These are phyloP conservation scores for Leccinum pellstonianum DNA, from an alignment of 768 basidiomycete species.

Conservation along the genomic window DNA sequence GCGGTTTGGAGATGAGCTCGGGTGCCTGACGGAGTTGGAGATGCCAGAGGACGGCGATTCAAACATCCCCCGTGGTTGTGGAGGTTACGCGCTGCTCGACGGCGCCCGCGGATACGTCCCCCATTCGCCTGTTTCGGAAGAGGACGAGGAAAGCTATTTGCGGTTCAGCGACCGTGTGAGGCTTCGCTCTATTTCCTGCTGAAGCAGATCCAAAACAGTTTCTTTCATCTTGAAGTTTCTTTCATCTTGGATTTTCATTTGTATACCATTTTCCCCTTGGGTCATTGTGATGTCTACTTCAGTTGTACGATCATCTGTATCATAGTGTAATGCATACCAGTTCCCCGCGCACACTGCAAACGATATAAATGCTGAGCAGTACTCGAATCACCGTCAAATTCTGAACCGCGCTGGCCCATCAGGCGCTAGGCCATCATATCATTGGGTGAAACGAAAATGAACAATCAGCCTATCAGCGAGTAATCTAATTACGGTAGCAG, in stretches of 20 bases:
- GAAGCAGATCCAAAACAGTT: background rate
- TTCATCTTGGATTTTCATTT: background rate
- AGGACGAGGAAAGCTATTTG: constrained; percentile 14
- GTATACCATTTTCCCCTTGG: background rate
- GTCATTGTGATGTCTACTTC: background rate
- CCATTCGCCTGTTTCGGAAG: constrained; percentile 9
- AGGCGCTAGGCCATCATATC: background rate
- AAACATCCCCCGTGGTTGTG: background rate
- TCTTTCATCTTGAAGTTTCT: background rate
- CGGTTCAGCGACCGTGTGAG: constrained; percentile 16
- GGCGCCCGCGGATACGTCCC: constrained; percentile 23
- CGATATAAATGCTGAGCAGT: background rate
- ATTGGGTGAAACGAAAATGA: background rate
- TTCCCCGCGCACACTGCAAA: background rate
- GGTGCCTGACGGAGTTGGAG: constrained; percentile 24
- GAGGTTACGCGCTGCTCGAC: constrained; percentile 28
- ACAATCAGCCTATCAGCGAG: background rate
- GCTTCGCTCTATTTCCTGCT: constrained; percentile 3
- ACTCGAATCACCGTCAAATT: background rate
- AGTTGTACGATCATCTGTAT: background rate
- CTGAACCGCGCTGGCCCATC: background rate
- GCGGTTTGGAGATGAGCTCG: constrained; percentile 22
- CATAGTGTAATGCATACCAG: background rate
- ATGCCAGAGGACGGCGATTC: background rate
- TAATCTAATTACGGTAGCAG: background rate